phyloP scores from a whole-genome alignment of 352 stramenopile genomes.

The Globisporangium nunn region DNA sequence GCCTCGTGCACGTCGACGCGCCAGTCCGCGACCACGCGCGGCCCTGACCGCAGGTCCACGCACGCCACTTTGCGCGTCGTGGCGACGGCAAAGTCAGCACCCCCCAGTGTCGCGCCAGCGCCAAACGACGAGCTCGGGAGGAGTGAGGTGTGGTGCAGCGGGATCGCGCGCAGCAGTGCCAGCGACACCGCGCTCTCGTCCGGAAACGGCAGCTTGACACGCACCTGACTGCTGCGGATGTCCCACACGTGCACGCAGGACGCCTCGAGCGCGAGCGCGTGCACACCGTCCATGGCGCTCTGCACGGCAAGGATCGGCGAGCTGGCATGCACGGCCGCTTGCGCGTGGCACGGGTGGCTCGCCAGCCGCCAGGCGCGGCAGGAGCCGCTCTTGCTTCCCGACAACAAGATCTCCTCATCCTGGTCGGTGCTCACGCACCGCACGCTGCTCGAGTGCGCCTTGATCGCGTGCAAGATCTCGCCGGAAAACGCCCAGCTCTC shows the following conservation, averaged over 20 bases:
- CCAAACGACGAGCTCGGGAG: not conserved
- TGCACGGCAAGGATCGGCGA: conserved; percentile 19
- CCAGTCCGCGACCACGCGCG: conserved; percentile 59
- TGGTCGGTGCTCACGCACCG: conserved; percentile 44
- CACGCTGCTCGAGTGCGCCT: conserved; percentile 58
- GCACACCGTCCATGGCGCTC: conserved; percentile 20
- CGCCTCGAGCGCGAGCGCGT: conserved; percentile 33
- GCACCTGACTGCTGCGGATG: conserved; percentile 50
- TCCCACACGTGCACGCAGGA: conserved; percentile 61
- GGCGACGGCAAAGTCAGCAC: conserved; percentile 45
- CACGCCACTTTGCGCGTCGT: conserved; percentile 37
- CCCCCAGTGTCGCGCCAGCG: conserved; percentile 5
- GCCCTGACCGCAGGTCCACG: conserved; percentile 36
- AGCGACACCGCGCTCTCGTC: conserved; percentile 42
- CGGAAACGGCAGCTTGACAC: conserved; percentile 44
- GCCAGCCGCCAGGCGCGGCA: conserved; percentile 64
- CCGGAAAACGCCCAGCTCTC: conserved; percentile 22
- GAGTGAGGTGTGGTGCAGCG: conserved; percentile 6
- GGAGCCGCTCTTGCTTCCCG: conserved; percentile 67
- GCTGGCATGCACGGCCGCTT: conserved; percentile 20
- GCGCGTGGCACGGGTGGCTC: conserved; percentile 27
- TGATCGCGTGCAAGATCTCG: conserved; percentile 49
- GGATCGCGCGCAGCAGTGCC: conserved; percentile 16
- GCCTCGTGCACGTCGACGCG: conserved; percentile 34
- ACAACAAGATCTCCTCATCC: conserved; percentile 56